Evolutionary conservation across 106 monocot species (phyloP).

Genomic region (Alisma plantagoaquatica): DNA sequence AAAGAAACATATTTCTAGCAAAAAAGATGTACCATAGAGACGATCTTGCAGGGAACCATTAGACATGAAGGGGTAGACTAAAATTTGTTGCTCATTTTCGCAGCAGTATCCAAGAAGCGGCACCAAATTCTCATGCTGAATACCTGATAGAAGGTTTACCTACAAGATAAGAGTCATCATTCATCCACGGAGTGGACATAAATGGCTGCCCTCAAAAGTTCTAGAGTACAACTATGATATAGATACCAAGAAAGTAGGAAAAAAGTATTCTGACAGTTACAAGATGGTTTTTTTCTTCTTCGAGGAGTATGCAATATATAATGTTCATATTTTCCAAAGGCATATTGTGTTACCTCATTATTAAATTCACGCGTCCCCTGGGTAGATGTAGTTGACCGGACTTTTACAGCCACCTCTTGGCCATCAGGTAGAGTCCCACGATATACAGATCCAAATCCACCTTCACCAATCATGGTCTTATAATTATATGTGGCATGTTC

Average conservation of each 20-base stretch:
- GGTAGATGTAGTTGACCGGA: slow-evolving; percentile 45
- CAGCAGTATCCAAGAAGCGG: slow-evolving; percentile 63
- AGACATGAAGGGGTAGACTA: slow-evolving; percentile 61
- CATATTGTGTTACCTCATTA: slow-evolving; percentile 31
- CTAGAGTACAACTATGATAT: too few relatives aligned
- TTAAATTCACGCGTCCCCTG: slow-evolving; percentile 64
- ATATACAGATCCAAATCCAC: slow-evolving; percentile 58
- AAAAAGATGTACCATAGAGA: slow-evolving; percentile 34
- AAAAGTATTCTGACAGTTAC: neutral
- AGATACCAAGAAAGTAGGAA: neutral
- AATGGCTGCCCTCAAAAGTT: too few relatives aligned
- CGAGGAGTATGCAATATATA: neutral
- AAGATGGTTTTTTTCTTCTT: neutral
- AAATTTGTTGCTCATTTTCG: slow-evolving; percentile 60
- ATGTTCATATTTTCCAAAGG: neutral
- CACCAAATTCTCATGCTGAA: slow-evolving; percentile 53
- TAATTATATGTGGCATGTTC: slow-evolving; percentile 31
- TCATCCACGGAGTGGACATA: too few relatives aligned
- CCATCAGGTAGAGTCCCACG: slow-evolving; percentile 38
- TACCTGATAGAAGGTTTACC: slow-evolving; percentile 46
- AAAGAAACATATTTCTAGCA: neutral
- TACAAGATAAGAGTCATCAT: slow-evolving; percentile 10
- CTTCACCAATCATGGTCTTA: slow-evolving; percentile 46
- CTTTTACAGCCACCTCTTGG: slow-evolving; percentile 60
- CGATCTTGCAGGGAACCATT: slow-evolving; percentile 64